Evolutionary conservation across 2,329 filamentous ascomycete species (phyloP).

Genomic region (Stagonosporopsis rhizophila): DNA sequence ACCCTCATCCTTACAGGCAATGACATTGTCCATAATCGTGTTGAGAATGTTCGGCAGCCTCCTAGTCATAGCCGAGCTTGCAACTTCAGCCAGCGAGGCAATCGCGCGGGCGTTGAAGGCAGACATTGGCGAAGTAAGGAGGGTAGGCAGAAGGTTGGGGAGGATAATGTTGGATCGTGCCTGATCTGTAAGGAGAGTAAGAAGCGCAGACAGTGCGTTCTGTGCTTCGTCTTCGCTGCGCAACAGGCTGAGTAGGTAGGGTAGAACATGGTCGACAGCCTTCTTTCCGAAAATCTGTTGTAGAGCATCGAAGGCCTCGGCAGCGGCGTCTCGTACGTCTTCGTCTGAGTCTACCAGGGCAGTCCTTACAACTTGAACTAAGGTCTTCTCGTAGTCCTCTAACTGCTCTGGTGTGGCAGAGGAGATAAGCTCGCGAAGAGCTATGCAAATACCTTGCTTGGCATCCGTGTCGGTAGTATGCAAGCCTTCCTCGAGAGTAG

Average conservation of each 20-base stretch:
- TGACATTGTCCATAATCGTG: slow-evolving; percentile 90
- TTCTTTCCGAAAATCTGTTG: slow-evolving; percentile 94
- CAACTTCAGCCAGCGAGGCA: slow-evolving; percentile 91
- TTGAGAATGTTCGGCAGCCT: slow-evolving; percentile 90
- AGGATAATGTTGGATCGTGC: slow-evolving; percentile 95
- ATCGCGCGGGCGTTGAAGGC: slow-evolving; percentile 94
- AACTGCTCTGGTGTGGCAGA: slow-evolving; percentile 88
- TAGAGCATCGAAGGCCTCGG: slow-evolving; percentile 94
- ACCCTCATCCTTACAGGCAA: slow-evolving; percentile 76
- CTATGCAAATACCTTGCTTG: slow-evolving; percentile 96
- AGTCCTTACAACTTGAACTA: slow-evolving; percentile 92
- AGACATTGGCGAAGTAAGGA: slow-evolving; percentile 88
- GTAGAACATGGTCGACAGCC: slow-evolving; percentile 93
- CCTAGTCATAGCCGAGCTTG: slow-evolving; percentile 87
- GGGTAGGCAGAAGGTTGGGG: slow-evolving; percentile 92
- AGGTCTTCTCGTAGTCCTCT: slow-evolving; percentile 91
- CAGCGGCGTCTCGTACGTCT: slow-evolving; percentile 92
- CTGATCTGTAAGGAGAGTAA: slow-evolving; percentile 92
- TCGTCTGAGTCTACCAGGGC: slow-evolving; percentile 88
- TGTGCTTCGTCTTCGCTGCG: slow-evolving; percentile 86
- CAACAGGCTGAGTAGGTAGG: slow-evolving; percentile 87
- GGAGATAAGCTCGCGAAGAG: slow-evolving; percentile 88
- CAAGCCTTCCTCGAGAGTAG: slow-evolving; percentile 90
- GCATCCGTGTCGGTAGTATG: slow-evolving; percentile 91
- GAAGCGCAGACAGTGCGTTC: slow-evolving; percentile 88